Evolutionary conservation across 2,329 filamentous ascomycete genomes (phyloP), one percentile per base, ranked within the genome.

Genomic region (Botrytis tulipae): DNA sequence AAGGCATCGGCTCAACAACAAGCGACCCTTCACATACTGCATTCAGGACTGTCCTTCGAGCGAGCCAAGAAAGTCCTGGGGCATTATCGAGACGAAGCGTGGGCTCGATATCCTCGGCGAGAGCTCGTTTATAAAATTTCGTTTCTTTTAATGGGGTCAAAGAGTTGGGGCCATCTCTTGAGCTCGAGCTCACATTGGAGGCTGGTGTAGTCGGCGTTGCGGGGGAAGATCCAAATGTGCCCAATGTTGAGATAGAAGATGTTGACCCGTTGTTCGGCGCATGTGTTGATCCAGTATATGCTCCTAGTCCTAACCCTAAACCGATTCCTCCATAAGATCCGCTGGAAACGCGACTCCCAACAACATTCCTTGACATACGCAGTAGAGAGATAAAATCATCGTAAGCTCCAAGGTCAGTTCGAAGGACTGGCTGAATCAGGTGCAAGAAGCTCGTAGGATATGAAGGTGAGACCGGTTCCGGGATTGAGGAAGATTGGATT

Each of bases 31-130:
- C 93, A 32, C 92, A 92, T 77, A 99, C 92, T 70, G 94, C 91
- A 75, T 88, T 92, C 54, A 97, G 83, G 8, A 98, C 94, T 9
- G 92, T 93, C 73, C 96, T 91, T 63, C 95, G 92, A 67, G 93
- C 94, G 65, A 99, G 87, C 94, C 96, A 99, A 0, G 94, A 98
- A 42, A 99, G 88, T 0, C 95, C 93, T 0, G 96, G 96, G 0
- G 96, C 95, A 3, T 90, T 88, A 81, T 99, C 96, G 5, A 99
- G 88, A 60, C 96, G 91, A 16, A 99, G 85, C 0, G 96, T 97
- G 0, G 96, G 96, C 81, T 99, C 96, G 73, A 99, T 93, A 80
- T 99, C 96, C 82, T 99, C 96, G 32, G 89, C 87, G 40, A 98
- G 83, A 9, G 91, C 91, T 65, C 96, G 91, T 84, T 98, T 98